Percentiles rank a stretch among this genome's conserved stretches.
Evolutionary conservation across 2,329 filamentous ascomycete genomes (phyloP).

Genomic region (Pseudofabraea citricarpa): DNA sequence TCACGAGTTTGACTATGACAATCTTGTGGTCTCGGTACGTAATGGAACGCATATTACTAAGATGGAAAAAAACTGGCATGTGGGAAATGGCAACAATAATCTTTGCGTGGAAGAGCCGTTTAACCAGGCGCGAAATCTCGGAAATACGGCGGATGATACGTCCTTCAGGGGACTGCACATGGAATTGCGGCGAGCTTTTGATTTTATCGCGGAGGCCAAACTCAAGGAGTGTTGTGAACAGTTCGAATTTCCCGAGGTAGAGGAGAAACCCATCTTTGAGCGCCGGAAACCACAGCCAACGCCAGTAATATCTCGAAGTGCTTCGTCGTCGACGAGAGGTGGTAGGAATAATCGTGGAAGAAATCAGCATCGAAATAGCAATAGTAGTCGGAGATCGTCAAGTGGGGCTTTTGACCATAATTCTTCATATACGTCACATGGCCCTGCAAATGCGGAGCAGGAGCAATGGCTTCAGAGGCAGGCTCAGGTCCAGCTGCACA

Average conservation of each 20-base stretch:
- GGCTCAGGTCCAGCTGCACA: conserved; percentile 30
- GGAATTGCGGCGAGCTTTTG: conserved; percentile 85
- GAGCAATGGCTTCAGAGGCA: conserved; percentile 29
- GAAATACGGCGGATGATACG: conserved; percentile 93
- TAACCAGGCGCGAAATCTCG: conserved; percentile 82
- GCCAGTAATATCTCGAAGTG: conserved; percentile 49
- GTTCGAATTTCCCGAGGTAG: conserved; percentile 83
- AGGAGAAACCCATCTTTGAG: conserved; percentile 54
- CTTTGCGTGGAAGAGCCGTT: conserved; percentile 97
- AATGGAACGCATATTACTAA: conserved; percentile 75
- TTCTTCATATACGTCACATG: conserved; percentile 15
- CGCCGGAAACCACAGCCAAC: conserved; percentile 50
- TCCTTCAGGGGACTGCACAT: conserved; percentile 88
- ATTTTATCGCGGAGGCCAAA: conserved; percentile 71
- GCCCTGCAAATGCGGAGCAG: conserved; percentile 17
- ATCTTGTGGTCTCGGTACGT: conserved; percentile 77
- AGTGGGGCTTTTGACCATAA: conserved; percentile 25
- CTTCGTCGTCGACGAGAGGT: conserved; percentile 47
- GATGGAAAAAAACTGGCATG: conserved; percentile 83
- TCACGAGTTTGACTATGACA: conserved; percentile 87
- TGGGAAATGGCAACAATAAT: conserved; percentile 66
- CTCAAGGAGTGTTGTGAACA: conserved; percentile 81
- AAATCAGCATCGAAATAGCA: conserved; percentile 22
- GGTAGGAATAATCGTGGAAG: conserved; percentile 23
- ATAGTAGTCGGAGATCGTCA: conserved; percentile 25